Percentiles rank a stretch among this genome's conserved stretches.
Conservation (phyloP, 208 protist species). For the Plasmodiophora brassicae region DNA sequence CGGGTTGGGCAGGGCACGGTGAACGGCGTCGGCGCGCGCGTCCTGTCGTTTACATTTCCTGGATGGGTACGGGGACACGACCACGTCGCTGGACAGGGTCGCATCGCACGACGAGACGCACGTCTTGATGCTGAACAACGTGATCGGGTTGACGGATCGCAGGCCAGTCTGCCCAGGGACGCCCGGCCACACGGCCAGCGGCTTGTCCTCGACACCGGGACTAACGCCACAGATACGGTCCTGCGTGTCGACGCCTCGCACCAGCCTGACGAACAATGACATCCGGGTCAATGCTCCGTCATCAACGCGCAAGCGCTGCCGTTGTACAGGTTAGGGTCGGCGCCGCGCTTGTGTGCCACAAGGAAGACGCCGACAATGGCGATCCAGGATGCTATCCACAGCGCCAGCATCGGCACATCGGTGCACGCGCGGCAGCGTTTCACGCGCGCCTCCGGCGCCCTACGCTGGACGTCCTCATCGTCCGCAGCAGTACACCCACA, state of each 20-base stretch:
- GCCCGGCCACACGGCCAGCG: not conserved
- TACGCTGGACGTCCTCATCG: too few relatives aligned
- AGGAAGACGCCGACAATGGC: not conserved
- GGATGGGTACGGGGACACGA: not conserved
- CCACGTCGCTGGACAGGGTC: not conserved
- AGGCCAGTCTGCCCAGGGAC: not conserved
- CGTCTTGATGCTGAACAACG: not conserved
- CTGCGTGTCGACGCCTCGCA: not conserved
- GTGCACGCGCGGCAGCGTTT: not conserved
- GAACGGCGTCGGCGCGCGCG: not conserved
- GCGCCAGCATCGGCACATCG: not conserved
- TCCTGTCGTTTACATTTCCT: not conserved
- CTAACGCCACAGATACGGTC: not conserved
- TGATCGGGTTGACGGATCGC: not conserved
- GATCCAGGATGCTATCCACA: not conserved
- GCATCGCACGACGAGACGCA: not conserved
- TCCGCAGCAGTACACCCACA: too few relatives aligned
- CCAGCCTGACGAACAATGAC: not conserved
- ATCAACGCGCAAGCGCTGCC: too few relatives aligned
- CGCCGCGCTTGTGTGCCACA: not conserved
- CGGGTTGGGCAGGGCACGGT: too few relatives aligned
- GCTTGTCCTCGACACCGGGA: not conserved
- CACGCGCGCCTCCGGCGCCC: too few relatives aligned
- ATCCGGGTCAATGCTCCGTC: not conserved
- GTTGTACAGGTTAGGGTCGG: not conserved